Evolutionary conservation across 179 eudicot genomes (phyloP), one percentile per base, ranked within the genome.

Genomic region (Pouteria campechiana): DNA sequence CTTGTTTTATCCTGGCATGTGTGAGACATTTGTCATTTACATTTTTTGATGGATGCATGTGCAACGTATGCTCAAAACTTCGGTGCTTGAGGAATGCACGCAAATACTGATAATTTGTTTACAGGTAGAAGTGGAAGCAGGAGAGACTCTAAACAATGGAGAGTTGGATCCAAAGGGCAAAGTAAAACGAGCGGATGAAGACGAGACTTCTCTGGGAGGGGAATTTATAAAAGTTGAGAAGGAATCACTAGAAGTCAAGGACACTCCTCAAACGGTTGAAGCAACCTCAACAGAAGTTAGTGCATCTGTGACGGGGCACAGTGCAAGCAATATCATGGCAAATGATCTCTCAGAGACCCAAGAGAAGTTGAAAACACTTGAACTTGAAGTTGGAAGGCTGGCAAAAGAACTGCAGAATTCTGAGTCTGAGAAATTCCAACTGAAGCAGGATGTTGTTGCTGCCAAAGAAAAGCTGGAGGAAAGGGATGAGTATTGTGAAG

Each of bases 171-270:
- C 23, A 40, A 37, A 25, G 67, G 81, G 41, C 30, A 61, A 65
- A 39, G 75, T 43, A 47, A 64, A 3, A 29, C 76, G 65, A 39
- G 67, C 74, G 57, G 82, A 81, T 18, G 93, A 78, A 4, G 84
- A 74, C 31, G 96, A 88, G 49, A 62, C 65, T 37, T 52, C 58
- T 36, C 46, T 73, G 30, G 96, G 83, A 32, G 99, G 88, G 46
- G 99, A 80, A 49, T 92, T 92, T 67, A 75, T 92, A 17, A 87
- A 92, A 55, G 81, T 92, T 20, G 99, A 92, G 63, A 82, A 75
- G 65, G 98, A 84, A 68, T 46, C 68, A 8, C 33, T 55, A 3
- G 81, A 78, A 16, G 47, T 27, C 21, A 72, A 75, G 54, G 76
- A 65, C 10, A 62, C 36, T 31, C 28, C 73, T 27, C 50, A 53